Conservation (phyloP, 768 basidiomycete species). For the Lentinula edodes region DNA sequence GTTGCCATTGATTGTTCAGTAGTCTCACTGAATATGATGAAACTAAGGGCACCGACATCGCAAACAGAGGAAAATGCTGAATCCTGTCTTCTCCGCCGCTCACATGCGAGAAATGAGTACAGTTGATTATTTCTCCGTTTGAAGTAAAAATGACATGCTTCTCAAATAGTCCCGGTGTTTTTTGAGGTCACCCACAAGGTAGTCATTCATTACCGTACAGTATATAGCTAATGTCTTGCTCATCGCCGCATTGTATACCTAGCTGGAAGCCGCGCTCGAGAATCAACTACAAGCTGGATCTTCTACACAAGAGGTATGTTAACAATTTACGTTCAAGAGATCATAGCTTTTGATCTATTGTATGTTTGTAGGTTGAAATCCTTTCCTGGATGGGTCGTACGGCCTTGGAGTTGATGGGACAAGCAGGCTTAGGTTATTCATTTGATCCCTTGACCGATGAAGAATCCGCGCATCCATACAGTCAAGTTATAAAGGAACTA, state of each 20-base stretch:
- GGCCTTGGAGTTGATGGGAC: constrained; percentile 4
- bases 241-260: neutral
- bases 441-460: constrained; percentile 3
- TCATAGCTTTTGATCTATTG: no score
- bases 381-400: constrained; percentile 6
- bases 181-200: constrained; percentile 3
- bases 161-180: neutral
- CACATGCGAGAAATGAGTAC: constrained; percentile 26
- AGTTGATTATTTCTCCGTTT: neutral
- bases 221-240: neutral
- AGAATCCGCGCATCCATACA: neutral
- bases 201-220: neutral
- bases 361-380: constrained; percentile 13
- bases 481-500: neutral
- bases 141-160: neutral
- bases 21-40: neutral
- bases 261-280: neutral
- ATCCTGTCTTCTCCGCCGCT: constrained; percentile 27
- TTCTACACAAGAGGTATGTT: constrained; percentile 3
- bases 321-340: constrained; percentile 18
- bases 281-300: neutral
- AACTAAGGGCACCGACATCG: constrained; percentile 17
- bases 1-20: neutral
- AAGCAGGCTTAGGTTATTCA: constrained; percentile 5
- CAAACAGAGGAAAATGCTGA: constrained; percentile 29